Conservation (phyloP, 2,329 filamentous ascomycete species). For the Colletotrichum australisinense region DNA sequence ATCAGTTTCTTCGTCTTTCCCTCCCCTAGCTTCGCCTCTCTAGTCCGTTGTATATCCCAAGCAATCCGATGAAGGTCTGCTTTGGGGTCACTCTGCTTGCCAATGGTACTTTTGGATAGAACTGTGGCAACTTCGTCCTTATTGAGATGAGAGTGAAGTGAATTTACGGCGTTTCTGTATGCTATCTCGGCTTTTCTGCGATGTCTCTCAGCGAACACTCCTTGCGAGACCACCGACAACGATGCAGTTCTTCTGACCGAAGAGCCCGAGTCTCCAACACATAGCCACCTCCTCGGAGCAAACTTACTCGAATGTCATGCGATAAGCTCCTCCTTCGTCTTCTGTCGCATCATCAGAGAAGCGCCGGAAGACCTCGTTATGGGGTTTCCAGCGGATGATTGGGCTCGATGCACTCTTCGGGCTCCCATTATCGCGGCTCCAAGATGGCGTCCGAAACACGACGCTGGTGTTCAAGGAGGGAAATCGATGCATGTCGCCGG, state of each 20-base stretch:
- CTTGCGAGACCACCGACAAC: not conserved
- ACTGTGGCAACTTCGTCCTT: constrained; percentile 35
- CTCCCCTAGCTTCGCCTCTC: constrained; percentile 28
- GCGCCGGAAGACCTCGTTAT: constrained; percentile 38
- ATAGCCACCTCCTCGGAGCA: not conserved
- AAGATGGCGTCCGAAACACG: constrained; percentile 29
- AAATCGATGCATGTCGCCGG: constrained; percentile 22
- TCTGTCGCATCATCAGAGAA: constrained; percentile 39
- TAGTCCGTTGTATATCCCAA: constrained; percentile 27
- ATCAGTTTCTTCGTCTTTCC: constrained; percentile 38
- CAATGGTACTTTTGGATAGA: constrained; percentile 14
- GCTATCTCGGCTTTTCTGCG: constrained; percentile 36
- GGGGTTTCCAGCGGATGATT: constrained; percentile 15
- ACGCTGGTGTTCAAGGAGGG: constrained; percentile 21
- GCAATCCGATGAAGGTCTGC: constrained; percentile 37
- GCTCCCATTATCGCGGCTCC: constrained; percentile 23
- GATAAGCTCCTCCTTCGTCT: constrained; percentile 9
- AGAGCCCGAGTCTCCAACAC: not conserved
- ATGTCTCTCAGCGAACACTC: constrained; percentile 3
- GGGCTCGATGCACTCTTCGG: constrained; percentile 20
- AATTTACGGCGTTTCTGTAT: constrained; percentile 36
- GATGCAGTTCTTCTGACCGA: not conserved
- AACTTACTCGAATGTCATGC: constrained; percentile 14
- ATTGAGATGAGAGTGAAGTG: constrained; percentile 38
- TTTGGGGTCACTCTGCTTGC: constrained; percentile 31